Evolutionary conservation across 345 rosid species (phyloP), one percentile per base, ranked within the genome.

Genomic region (Euphorbia tirucalli): DNA sequence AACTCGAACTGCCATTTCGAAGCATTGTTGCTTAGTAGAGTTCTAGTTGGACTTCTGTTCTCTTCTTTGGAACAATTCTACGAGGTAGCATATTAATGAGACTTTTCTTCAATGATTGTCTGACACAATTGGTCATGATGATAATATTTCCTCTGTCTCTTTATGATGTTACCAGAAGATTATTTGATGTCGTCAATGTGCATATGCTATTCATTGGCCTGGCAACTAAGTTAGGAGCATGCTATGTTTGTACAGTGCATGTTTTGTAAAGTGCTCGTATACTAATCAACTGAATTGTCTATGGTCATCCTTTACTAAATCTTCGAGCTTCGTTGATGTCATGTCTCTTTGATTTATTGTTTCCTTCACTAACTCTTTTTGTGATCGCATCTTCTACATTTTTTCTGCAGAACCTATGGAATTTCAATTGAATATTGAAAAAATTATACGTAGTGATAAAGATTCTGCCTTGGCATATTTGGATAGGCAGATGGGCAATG

Each of bases 401-500:
- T 81, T 56, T 64, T 75, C 61, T 74, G 71, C 84, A 93, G 98
- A 87, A 39, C 89, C 90, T 21, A 22, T 68, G 46, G 89, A 82
- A 79, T 70, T 89, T 80, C 88, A 85, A 85, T 72, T 74, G 69
- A 83, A 82, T 81, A 85, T 92, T 32, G 97, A 95, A 78, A 89
- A 86, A 80, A 72, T 78, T 67, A 80, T 92, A 73, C 87, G 93
- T 18, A 76, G 89, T 60, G 92, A 87, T 55, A 97, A 97, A 49
- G 99, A 95, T 77, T 78, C 88, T 55, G 99, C 97, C 10, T 72
- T 86, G 73, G 77, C 88, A 70, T 81, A 85, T 74, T 73, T 95
- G 79, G 99, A 95, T 76, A 88, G 95, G 85, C 82, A 82, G 77
- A 76, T 95, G 80, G 87, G 81, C 7, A 82, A 80, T 83, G 88